Conservation (phyloP, 495 filamentous ascomycete genomes). For the Pyrenula massariospora region DNA sequence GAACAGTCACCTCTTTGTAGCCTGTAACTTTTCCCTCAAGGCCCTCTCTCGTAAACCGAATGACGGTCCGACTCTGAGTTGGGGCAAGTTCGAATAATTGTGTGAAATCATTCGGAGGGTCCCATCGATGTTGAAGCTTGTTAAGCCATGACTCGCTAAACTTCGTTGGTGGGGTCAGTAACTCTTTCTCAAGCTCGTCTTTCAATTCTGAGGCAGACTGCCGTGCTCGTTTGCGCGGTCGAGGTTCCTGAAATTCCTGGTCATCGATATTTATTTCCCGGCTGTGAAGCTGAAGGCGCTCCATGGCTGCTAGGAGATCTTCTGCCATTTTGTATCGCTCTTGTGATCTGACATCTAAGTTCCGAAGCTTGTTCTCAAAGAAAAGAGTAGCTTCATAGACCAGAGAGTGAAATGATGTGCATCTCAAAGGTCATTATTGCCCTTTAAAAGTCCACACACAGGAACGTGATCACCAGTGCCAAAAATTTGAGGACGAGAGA, state of each 20-base stretch:
- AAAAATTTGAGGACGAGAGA: too few species aligned
- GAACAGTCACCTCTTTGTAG: constrained; percentile 89
- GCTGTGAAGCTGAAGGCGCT: background rate
- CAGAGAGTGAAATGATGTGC: too few species aligned
- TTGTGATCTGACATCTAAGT: too few species aligned
- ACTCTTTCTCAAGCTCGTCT: constrained; percentile 60
- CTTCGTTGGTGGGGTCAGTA: constrained; percentile 60
- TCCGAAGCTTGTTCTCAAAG: background rate
- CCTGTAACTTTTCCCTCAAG: constrained; percentile 88
- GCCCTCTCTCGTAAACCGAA: constrained; percentile 83
- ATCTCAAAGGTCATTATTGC: too few species aligned
- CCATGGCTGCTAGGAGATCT: background rate
- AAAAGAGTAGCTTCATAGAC: too few species aligned
- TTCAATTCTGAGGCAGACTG: constrained; percentile 45
- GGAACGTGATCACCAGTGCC: too few species aligned
- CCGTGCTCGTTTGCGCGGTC: constrained; percentile 42
- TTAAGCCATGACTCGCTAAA: constrained; percentile 83
- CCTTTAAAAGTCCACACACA: too few species aligned
- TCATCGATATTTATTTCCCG: background rate
- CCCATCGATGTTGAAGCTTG: constrained; percentile 54
- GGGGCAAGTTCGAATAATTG: constrained; percentile 77
- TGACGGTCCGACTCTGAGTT: constrained; percentile 85
- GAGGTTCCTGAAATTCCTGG: constrained; percentile 13
- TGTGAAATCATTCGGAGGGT: constrained; percentile 60
- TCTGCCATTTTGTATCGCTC: background rate